Evolutionary conservation across 164 flowering plant species (phyloP), one percentile per base, ranked within the genome.

Genomic region (Stephania japonica): DNA sequence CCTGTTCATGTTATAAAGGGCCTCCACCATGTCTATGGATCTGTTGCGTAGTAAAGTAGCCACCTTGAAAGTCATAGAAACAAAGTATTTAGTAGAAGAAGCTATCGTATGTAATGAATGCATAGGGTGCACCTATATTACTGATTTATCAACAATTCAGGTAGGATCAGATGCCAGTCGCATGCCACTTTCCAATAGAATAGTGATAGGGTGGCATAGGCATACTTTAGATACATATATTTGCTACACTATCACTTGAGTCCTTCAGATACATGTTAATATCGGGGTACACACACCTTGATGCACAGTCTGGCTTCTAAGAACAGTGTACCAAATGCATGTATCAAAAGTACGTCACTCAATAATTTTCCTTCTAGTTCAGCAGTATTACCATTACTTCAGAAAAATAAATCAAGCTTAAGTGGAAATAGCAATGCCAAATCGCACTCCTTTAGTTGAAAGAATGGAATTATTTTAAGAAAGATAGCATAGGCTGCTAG

Each of bases 11-110:
- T 82, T 86, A 80, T 86, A 96, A 75, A 96, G 97, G 75, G 98
- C 91, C 83, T 90, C 94, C 82, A 92, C 98, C 99, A 96, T 96
- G 76, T 92, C 97, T 18, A 78, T 73, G 67, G 97, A 83, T 82
- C 98, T 86, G 80, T 87, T 84, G 38, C 87, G 86, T 32, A 96
- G 82, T 9, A 74, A 83, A 80, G 84, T 75, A 77, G 97, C 97
- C 73, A 96, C 95, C 99, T 96, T 75, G 25, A 80, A 76, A 77
- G 59, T 68, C 63, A 79, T 66, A 72, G 1, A 27, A 73, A 81
- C 41, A 32, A 32, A 81, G 73, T 13, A 68, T 72, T 69, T 68
- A 68, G 63, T 69, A 72, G 25, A 42, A 78, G n/a, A 67, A 26
- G 27, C 27, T 27, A 75, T 26, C 18, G 27, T 32, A 65, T 18